These are phyloP conservation scores for Curvularia verruculosa DNA, from an alignment of 2,329 filamentous ascomycete genomes.

Conservation along the genomic window DNA sequence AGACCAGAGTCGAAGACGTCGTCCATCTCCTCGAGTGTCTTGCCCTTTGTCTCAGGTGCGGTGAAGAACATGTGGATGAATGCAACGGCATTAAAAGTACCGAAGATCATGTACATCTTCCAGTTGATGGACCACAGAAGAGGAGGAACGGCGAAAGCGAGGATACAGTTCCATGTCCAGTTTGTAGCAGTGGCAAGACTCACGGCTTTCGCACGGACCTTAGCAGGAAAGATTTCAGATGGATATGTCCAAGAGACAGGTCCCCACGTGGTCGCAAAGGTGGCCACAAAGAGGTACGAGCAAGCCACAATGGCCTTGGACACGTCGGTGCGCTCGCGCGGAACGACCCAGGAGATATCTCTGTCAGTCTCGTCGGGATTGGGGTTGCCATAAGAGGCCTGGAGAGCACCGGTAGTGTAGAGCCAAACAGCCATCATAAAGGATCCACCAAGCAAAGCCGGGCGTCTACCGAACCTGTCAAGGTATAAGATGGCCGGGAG, in stretches of 20 bases:
- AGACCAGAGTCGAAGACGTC: conserved; percentile 47
- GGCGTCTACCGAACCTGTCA: conserved; percentile 65
- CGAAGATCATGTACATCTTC: conserved; percentile 53
- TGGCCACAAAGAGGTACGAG: conserved; percentile 54
- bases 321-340: conserved; percentile 55
- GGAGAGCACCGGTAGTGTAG: conserved; percentile 65
- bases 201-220: conserved; percentile 51
- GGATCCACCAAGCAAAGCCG: conserved; percentile 61
- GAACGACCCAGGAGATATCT: conserved; percentile 64
- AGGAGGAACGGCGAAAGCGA: conserved; percentile 51
- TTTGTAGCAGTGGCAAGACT: conserved; percentile 48
- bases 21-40: conserved; percentile 52
- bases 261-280: conserved; percentile 52
- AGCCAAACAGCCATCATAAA: conserved; percentile 66
- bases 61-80: conserved; percentile 50
- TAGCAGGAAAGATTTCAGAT: conserved; percentile 49
- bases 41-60: conserved; percentile 51
- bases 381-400: conserved; percentile 62
- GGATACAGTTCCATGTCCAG: conserved; percentile 50
- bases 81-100: conserved; percentile 47
- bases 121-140: conserved; percentile 51
- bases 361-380: conserved; percentile 43
- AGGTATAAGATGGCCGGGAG: conserved; percentile 66
- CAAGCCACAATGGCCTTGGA: conserved; percentile 62
- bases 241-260: conserved; percentile 48